These are phyloP conservation scores for Tanacetum coccineum DNA, from an alignment of 129 eudicot species.

Conservation along the genomic window DNA sequence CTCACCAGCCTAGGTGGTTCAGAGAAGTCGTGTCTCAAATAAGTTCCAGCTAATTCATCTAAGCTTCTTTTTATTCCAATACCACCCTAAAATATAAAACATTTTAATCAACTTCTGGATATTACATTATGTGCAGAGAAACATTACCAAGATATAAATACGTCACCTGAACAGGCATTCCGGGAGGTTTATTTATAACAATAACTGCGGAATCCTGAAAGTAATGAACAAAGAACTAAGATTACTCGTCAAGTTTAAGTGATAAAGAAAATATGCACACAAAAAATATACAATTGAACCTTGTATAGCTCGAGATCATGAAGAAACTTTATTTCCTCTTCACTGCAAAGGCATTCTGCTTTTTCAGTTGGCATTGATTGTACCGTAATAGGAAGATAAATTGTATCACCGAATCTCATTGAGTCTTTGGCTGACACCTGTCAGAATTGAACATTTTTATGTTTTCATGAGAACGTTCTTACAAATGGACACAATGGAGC, in stretches of 20 bases:
- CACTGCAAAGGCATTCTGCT: conserved; percentile 37
- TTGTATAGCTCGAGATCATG: conserved; percentile 75
- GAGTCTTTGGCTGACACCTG: conserved; percentile 86
- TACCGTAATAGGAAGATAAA: conserved; percentile 73
- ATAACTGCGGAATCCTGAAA: conserved; percentile 80
- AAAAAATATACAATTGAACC: conserved; percentile 36
- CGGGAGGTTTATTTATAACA: conserved; percentile 92
- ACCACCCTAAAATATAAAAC: conserved; percentile 68
- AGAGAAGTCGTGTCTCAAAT: conserved; percentile 57
- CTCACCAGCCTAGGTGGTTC: conserved; percentile 94
- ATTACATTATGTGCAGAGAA: neutral
- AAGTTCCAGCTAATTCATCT: conserved; percentile 87
- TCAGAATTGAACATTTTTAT: neutral
- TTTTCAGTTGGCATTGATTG: conserved; percentile 40
- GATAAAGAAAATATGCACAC: neutral
- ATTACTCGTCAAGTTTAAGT: conserved; percentile 9
- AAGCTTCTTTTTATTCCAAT: conserved; percentile 79
- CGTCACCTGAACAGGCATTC: conserved; percentile 95
- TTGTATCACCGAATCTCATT: conserved; percentile 71
- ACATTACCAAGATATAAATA: neutral
- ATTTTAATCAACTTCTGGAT: conserved; percentile 1
- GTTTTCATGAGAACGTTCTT: neutral
- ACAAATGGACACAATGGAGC: neutral
- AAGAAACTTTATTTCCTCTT: conserved; percentile 64
- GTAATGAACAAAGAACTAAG: neutral